Evolutionary conservation across 192 early-diverging fungal species (phyloP), one percentile per base, ranked within the genome.

Genomic region (Coemansia sp.): DNA sequence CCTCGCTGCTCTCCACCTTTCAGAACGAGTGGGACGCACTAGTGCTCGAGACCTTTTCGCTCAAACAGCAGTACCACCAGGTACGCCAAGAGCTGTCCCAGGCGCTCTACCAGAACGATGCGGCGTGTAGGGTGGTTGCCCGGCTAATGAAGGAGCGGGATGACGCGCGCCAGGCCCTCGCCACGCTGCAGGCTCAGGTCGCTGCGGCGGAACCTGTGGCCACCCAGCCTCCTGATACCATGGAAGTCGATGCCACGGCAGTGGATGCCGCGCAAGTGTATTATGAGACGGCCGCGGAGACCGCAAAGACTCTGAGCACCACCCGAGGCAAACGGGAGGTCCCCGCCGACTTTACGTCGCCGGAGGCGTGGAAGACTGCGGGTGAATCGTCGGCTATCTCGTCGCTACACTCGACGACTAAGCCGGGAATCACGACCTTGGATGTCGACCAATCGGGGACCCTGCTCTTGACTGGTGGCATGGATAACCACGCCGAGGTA

Each of bases 1-100:
- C 97, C 11, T 88, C 93, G 26, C 83, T 97, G 20, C 85, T 99
- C 14, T 82, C 88, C 9, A 84, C 89, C 2, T 87, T 99, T 37
- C 97, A 99, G 70, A 94, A 94, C 73, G 97, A 99, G 72, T 99
- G 93, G 92, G 97, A 99, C 66, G 84, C 92, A n/a, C 78, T 93
- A 14, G 94, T 97, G 84, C 84, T 99, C 24, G 97, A 99, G 83
- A 92, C 95, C 2, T 93, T 91, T 72, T 88, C 88, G 36, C 85
- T 99, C 60, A 94, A 94, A 74, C 90, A 93, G 77, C 92, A 98
- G 75, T 92, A 96, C 76, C 87, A 92, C 71, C 87, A 92, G 61
- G 88, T 93, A 26, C 88, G 93, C 38, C 93, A 94, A 77, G 95
- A 99, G 74, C 86, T 99, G 39, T 89, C 91, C 35, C 92, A 93